Percentiles rank a stretch among this genome's conserved stretches.
phyloP scores from a whole-genome alignment of 2,329 filamentous ascomycete species.

The Fusarium chuoi region DNA sequence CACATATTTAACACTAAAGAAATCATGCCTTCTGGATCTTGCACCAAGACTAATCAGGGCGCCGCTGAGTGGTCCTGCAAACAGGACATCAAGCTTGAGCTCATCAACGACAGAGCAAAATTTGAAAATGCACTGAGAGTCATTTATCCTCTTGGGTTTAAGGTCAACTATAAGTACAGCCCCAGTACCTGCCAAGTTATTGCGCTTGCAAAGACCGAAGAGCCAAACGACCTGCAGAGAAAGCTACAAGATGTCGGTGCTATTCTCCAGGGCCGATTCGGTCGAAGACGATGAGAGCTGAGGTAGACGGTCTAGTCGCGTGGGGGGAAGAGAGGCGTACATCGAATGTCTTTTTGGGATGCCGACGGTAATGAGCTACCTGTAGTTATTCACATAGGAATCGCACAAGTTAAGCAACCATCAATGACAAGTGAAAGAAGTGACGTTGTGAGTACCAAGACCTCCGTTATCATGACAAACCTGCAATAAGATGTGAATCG shows the following conservation, averaged over 20 bases:
- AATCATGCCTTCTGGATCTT: not conserved
- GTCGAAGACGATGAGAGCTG: not conserved
- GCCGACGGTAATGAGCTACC: not conserved
- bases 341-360: not conserved
- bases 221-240: not conserved
- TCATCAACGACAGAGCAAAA: not conserved
- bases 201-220: not conserved
- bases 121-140: not conserved
- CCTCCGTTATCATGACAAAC: not conserved
- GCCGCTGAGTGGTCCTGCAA: not conserved
- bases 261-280: not conserved
- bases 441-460: not conserved
- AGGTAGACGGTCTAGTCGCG: rapidly evolving
- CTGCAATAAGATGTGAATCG: not conserved
- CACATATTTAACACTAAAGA: not conserved
- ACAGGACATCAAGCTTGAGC: not conserved
- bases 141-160: not conserved
- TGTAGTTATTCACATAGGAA: not conserved
- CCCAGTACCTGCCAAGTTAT: not conserved
- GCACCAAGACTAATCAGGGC: not conserved
- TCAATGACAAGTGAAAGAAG: not conserved
- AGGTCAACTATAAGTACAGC: not conserved
- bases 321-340: rapidly evolving
- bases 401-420: rapidly evolving
- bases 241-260: not conserved